phyloP scores from a whole-genome alignment of 73 alveolate species.

The Uronychia setigera region DNA sequence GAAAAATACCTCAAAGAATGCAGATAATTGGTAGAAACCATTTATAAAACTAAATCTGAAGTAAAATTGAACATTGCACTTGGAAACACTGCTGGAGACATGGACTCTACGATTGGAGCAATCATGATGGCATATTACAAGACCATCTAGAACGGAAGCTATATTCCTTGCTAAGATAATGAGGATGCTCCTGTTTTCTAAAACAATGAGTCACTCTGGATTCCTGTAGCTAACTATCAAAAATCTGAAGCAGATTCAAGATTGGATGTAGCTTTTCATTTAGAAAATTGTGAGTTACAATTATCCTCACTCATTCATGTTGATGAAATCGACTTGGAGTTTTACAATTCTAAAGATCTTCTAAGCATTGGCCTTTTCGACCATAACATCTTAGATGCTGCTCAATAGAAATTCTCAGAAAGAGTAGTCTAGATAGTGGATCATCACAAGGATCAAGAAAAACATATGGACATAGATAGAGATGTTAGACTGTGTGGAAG shows the following conservation, averaged over 20 bases:
- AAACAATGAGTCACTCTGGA: neutral
- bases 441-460: conserved; percentile 20
- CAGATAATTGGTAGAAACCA: no score
- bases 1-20: no score
- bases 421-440: conserved; percentile 10
- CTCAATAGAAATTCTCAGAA: neutral
- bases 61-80: conserved; percentile 13
- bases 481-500: conserved; percentile 37
- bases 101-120: conserved; percentile 21
- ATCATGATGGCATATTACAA: conserved; percentile 8
- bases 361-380: conserved; percentile 10
- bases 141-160: conserved; percentile 18
- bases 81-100: conserved; percentile 34
- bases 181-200: neutral
- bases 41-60: neutral
- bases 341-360: neutral
- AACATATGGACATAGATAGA: conserved; percentile 7
- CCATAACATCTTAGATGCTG: conserved; percentile 19
- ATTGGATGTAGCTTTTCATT: conserved; percentile 12
- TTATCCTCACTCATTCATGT: neutral
- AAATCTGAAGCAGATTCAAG: conserved; percentile 8
- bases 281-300: neutral
- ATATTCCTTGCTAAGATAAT: no score
- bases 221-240: conserved; percentile 8
- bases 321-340: conserved; percentile 13